Evolutionary conservation across 768 basidiomycete genomes (phyloP), one percentile per base, ranked within the genome.

Genomic region (Podaxis mareebaensis): DNA sequence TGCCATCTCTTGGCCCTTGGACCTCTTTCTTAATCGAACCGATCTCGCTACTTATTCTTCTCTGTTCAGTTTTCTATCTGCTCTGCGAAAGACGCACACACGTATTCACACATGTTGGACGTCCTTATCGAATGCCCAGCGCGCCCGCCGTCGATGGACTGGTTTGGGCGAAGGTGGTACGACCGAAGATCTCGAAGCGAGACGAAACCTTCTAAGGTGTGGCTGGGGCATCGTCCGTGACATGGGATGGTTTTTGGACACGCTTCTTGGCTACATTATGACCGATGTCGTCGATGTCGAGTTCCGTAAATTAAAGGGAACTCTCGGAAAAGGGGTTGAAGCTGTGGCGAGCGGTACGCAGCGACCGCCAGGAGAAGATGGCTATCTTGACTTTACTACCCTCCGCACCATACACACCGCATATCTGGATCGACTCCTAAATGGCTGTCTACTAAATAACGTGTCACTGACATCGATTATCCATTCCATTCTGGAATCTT

Each of bases 171-270:
- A 95, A 72, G 95, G 95, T 8, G 93, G 93, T 2, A 92, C 90
- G 3, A 77, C 72, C 0, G 90, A 89, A 67, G 92, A 93, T 67
- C 75, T 86, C 42, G 82, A 87, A 48, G 81, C 81, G 11, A 83
- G 92, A 42, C 82, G 83, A 63, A 79, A 79, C 56, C 80, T 94
- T 20, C 77, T 93, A 61, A 81, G 94, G 63, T 89, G 87, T 64
- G 89, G 90, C 1, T 97, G 95, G 95, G 93, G 92, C 1, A 83
- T 90, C 33, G 89, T 95, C 7, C 78, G 93, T 69, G 87, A 91
- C 69, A 95, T 96, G 94, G 84, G 87, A 46, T 96, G 93, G 93
- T 96, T 95, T 71, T 78, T 96, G 62, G 93, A 95, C 72, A 88
- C 87, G 28, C 70, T 97, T 2, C 76, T 92, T 60, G 87, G 87